Conservation (phyloP, 2,329 filamentous ascomycete genomes). For the Hypoxylon sp. region DNA sequence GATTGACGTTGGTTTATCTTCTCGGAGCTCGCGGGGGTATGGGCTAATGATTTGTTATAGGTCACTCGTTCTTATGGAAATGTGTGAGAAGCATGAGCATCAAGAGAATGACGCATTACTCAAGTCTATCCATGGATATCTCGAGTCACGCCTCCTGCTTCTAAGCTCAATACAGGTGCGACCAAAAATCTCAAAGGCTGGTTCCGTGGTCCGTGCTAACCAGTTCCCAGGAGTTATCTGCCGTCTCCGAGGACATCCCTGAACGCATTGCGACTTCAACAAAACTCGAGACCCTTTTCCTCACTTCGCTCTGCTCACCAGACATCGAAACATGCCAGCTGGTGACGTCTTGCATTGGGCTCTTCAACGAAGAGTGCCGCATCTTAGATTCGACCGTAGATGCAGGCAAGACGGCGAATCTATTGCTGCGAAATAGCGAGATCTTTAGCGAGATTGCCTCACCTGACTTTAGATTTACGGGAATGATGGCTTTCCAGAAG, state of each 20-base stretch:
- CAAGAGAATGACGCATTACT: constrained; percentile 62
- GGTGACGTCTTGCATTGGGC: constrained; percentile 72
- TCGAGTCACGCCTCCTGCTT: constrained; percentile 69
- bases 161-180: constrained; percentile 66
- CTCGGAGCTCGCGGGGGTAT: constrained; percentile 1
- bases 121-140: constrained; percentile 67
- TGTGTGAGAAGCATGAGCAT: constrained; percentile 65
- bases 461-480: constrained; percentile 75
- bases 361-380: constrained; percentile 73
- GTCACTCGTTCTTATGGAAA: constrained; percentile 62
- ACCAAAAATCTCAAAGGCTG: not conserved
- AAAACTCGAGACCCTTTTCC: constrained; percentile 73
- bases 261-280: constrained; percentile 68
- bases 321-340: constrained; percentile 76
- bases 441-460: constrained; percentile 75
- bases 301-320: constrained; percentile 75
- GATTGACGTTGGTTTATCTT: constrained; percentile 61
- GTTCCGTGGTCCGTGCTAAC: constrained; percentile 26
- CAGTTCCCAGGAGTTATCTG: constrained; percentile 65
- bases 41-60: constrained; percentile 47
- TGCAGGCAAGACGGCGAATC: constrained; percentile 64
- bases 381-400: constrained; percentile 67
- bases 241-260: constrained; percentile 67
- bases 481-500: constrained; percentile 78
- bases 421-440: constrained; percentile 72